Conservation (phyloP, 2,329 filamentous ascomycete genomes). For the Cladosporium sp. region DNA sequence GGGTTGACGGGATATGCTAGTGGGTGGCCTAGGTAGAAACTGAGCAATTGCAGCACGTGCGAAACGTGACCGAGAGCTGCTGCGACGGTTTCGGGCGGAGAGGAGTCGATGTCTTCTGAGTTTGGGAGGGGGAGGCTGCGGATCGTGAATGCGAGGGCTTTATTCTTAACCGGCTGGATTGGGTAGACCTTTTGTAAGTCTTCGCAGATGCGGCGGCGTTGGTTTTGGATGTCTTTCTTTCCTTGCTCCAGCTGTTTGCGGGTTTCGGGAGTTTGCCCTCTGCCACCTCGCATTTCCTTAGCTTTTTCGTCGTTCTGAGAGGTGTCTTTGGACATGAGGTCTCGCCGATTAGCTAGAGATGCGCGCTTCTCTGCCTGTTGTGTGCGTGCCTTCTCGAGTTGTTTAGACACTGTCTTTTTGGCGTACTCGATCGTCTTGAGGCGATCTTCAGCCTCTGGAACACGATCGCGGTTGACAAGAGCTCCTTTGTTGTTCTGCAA, state of each 20-base stretch:
- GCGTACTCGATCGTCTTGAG: constrained; percentile 45
- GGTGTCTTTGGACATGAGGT: constrained; percentile 56
- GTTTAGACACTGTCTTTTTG: constrained; percentile 60
- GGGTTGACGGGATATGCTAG: constrained; percentile 75
- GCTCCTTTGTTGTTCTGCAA: constrained; percentile 36
- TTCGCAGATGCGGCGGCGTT: constrained; percentile 81
- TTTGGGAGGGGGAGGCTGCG: constrained; percentile 75
- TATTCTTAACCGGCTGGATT: constrained; percentile 62
- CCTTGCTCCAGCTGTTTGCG: constrained; percentile 39
- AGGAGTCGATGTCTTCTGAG: constrained; percentile 63
- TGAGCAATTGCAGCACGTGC: constrained; percentile 67
- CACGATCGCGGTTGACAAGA: constrained; percentile 31
- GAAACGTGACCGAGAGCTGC: constrained; percentile 78
- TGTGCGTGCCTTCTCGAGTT: constrained; percentile 57
- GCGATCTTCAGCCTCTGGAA: constrained; percentile 41
- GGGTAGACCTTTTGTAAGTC: constrained; percentile 75
- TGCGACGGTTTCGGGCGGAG: constrained; percentile 66
- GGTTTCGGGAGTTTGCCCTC: constrained; percentile 43
- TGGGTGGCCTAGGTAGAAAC: constrained; percentile 73
- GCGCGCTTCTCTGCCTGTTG: constrained; percentile 62
- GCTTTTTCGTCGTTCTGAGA: constrained; percentile 23
- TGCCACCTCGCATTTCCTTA: constrained; percentile 54
- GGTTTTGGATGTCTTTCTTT: constrained; percentile 68
- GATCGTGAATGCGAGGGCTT: constrained; percentile 77
- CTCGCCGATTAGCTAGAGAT: constrained; percentile 61